Percentiles rank a stretch among this genome's conserved stretches.
These are phyloP conservation scores for Xylariaceae sp. DNA, from an alignment of 2,329 filamentous ascomycete genomes.

Conservation along the genomic window DNA sequence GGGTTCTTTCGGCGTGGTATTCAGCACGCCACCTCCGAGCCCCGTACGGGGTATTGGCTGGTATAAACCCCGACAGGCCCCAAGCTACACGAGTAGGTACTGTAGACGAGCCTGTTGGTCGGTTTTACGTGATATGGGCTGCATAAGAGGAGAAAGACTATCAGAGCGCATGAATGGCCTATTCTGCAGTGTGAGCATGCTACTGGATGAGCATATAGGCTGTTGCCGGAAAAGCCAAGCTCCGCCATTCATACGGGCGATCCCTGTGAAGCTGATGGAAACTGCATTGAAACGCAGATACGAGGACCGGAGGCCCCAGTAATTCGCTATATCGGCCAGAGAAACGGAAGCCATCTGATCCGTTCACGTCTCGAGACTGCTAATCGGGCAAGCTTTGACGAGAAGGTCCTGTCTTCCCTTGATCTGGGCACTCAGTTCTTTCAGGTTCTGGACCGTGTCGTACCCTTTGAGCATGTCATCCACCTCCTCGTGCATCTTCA, in stretches of 20 bases:
- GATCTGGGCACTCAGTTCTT: neutral
- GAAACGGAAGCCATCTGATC: neutral
- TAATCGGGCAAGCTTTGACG: conserved; percentile 9
- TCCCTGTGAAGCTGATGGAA: conserved; percentile 8
- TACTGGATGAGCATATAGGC: conserved; percentile 1
- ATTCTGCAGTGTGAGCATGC: neutral
- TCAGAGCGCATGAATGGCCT: conserved; percentile 3
- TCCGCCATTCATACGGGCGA: neutral
- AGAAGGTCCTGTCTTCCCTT: neutral
- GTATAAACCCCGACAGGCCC: conserved; percentile 13
- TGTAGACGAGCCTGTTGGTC: neutral
- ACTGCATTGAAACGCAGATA: neutral
- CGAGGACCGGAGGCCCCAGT: neutral
- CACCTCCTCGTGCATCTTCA: conserved; percentile 10
- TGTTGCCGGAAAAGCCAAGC: conserved; percentile 3
- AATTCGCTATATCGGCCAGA: neutral
- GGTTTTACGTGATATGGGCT: neutral
- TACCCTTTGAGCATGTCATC: neutral
- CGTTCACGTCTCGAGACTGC: conserved; percentile 8
- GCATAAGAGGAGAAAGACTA: conserved; percentile 1
- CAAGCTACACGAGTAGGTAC: conserved; percentile 6
- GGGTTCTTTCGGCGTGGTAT: conserved; percentile 9
- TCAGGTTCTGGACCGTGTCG: conserved; percentile 3
- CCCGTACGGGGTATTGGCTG: conserved; percentile 9
- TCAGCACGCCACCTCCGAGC: conserved; percentile 10